Evolutionary conservation across 768 basidiomycete genomes (phyloP).

Genomic region (Suillus bovinus): DNA sequence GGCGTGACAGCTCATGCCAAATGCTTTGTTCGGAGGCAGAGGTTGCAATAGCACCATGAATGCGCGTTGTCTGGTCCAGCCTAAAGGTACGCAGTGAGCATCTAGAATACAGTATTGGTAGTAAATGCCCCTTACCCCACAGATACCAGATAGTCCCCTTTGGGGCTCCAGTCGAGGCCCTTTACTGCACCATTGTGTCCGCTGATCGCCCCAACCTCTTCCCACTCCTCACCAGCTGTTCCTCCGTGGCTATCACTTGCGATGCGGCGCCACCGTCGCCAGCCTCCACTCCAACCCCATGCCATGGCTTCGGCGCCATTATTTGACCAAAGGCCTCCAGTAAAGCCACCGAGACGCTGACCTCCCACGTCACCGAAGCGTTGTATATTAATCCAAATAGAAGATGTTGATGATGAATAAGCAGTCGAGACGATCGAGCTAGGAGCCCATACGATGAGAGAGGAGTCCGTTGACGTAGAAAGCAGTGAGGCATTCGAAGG

Average conservation of each 20-base stretch:
- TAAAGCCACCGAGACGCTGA: constrained; percentile 87
- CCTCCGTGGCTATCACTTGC: constrained; percentile 15
- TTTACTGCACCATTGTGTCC: constrained; percentile 84
- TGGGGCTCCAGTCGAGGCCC: constrained; percentile 84
- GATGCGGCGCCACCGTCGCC: constrained; percentile 78
- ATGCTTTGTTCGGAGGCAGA: constrained; percentile 22
- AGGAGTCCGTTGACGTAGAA: constrained; percentile 95
- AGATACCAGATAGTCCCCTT: constrained; percentile 84
- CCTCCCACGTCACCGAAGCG: constrained; percentile 96
- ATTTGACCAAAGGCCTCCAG: constrained; percentile 82
- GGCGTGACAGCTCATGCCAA: constrained; percentile 90
- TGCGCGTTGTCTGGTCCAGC: constrained; percentile 88
- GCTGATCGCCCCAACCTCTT: constrained; percentile 73
- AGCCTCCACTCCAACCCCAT: constrained; percentile 94
- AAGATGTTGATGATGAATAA: constrained; percentile 41
- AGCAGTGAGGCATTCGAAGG: constrained; percentile 58
- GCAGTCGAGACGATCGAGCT: constrained; percentile 45
- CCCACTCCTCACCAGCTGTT: constrained; percentile 57
- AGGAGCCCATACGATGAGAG: constrained; percentile 92
- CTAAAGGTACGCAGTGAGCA: constrained; percentile 39
- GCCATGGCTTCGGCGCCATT: constrained; percentile 67
- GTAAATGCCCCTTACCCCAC: constrained; percentile 56
- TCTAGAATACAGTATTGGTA: not conserved
- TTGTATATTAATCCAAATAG: constrained; percentile 88
- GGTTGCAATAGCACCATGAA: constrained; percentile 64